Evolutionary conservation across 176 grass and related monocot species (phyloP).

Genomic region (Aegilops umbellulata): DNA sequence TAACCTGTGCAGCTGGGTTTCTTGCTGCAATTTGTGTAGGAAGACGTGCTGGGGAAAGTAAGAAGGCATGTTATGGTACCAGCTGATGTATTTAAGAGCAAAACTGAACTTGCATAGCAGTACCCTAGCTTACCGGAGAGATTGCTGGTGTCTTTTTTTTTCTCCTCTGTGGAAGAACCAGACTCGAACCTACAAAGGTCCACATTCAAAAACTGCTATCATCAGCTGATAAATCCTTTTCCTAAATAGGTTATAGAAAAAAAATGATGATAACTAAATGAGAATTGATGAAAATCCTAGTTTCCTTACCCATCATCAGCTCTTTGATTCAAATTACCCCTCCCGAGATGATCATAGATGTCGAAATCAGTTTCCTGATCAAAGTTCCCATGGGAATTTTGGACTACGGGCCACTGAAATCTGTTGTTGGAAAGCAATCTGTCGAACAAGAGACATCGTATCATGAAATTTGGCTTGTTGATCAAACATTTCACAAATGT

Average conservation of each 20-base stretch:
- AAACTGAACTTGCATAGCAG: conserved; percentile 13
- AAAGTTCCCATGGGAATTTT: conserved; percentile 42
- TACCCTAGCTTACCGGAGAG: conserved; percentile 59
- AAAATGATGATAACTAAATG: neutral
- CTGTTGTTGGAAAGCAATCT: conserved; percentile 88
- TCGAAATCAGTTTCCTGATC: conserved; percentile 54
- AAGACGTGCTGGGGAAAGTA: conserved; percentile 34
- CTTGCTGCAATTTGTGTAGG: conserved; percentile 23
- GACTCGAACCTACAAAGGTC: conserved; percentile 41
- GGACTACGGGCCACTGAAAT: conserved; percentile 51
- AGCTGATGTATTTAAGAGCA: conserved; percentile 9
- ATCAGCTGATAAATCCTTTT: conserved; percentile 20
- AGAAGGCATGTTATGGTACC: conserved; percentile 16
- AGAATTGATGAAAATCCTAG: neutral
- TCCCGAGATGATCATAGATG: conserved; percentile 38
- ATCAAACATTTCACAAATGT: neutral
- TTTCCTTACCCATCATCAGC: conserved; percentile 57
- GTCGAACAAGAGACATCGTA: conserved; percentile 14
- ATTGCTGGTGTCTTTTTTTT: conserved; percentile 47
- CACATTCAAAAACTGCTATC: conserved; percentile 33
- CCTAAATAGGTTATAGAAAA: neutral
- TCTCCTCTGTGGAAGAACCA: conserved; percentile 40
- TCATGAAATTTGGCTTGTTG: conserved; percentile 15
- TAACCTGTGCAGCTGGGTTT: conserved; percentile 42
- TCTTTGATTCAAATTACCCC: conserved; percentile 51